Percentiles rank a stretch among this genome's conserved stretches.
These are phyloP conservation scores for Aurantiochytrium sp. DNA, from an alignment of 108 stramenopile species.

Conservation along the genomic window DNA sequence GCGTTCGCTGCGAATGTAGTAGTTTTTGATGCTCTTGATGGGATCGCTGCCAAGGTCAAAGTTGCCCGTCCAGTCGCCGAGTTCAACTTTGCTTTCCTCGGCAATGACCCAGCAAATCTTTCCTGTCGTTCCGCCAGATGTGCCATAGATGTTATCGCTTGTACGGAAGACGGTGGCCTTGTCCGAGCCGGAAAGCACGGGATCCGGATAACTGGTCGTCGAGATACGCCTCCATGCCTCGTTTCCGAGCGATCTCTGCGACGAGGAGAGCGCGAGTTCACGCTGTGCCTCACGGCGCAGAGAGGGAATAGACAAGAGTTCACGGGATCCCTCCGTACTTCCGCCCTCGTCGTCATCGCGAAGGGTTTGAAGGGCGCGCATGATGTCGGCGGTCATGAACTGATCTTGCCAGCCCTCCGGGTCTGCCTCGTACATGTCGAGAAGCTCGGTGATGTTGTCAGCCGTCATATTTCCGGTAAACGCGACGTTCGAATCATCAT, in stretches of 20 bases:
- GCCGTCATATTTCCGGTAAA: background rate
- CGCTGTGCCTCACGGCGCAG: background rate
- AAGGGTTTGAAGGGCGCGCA: background rate
- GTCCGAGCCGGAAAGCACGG: background rate
- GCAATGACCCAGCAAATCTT: background rate
- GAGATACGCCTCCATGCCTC: background rate
- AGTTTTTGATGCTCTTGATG: background rate
- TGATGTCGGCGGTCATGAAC: background rate
- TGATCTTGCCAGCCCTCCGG: background rate
- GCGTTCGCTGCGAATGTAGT: background rate
- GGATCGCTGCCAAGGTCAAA: background rate
- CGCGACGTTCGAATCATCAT: background rate
- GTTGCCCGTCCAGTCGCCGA: background rate
- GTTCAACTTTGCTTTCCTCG: background rate
- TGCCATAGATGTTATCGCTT: background rate
- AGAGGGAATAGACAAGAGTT: background rate
- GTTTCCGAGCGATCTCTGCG: background rate
- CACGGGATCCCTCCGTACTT: background rate
- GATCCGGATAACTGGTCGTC: background rate
- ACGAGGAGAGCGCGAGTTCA: background rate
- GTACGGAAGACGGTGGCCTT: background rate
- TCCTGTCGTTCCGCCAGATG: background rate
- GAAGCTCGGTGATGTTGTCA: background rate
- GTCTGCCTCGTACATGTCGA: slow-evolving; percentile 7
- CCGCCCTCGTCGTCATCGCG: background rate